These are phyloP conservation scores for Fusarium solani-melongenae DNA, from an alignment of 2,329 filamentous ascomycete species.

Conservation along the genomic window DNA sequence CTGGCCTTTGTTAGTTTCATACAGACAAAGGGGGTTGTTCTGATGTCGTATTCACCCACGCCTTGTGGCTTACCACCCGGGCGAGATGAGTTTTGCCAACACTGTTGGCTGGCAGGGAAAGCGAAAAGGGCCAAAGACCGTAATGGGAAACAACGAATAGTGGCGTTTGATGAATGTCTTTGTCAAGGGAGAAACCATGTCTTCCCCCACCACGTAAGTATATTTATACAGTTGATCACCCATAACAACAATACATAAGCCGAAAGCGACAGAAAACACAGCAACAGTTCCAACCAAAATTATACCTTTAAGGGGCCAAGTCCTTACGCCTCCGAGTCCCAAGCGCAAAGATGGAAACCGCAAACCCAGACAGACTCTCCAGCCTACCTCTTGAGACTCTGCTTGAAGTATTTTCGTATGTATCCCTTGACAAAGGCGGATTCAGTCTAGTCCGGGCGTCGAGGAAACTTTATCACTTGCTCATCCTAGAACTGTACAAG, in stretches of 20 bases:
- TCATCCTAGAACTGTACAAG: background rate
- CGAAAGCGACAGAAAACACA: background rate
- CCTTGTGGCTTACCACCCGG: background rate
- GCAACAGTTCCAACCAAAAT: background rate
- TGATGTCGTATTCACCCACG: background rate
- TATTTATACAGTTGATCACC: background rate
- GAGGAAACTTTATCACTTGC: background rate
- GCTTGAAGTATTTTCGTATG: background rate
- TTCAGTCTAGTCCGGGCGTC: background rate
- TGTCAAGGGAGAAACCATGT: background rate
- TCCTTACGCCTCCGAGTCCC: background rate
- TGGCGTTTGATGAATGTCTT: background rate
- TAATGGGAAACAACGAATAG: background rate
- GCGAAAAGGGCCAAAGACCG: background rate
- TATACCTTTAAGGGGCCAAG: background rate
- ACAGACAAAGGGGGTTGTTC: background rate
- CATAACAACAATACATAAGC: background rate
- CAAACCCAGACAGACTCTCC: background rate
- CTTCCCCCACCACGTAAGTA: background rate
- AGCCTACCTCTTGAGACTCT: background rate
- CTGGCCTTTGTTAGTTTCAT: background rate
- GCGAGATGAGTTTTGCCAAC: background rate
- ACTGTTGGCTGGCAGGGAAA: background rate
- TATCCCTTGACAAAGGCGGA: background rate
- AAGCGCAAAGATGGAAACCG: background rate